Evolutionary conservation across 2,329 filamentous ascomycete species (phyloP).

Genomic region (Mycosphaerelloides madeirae): DNA sequence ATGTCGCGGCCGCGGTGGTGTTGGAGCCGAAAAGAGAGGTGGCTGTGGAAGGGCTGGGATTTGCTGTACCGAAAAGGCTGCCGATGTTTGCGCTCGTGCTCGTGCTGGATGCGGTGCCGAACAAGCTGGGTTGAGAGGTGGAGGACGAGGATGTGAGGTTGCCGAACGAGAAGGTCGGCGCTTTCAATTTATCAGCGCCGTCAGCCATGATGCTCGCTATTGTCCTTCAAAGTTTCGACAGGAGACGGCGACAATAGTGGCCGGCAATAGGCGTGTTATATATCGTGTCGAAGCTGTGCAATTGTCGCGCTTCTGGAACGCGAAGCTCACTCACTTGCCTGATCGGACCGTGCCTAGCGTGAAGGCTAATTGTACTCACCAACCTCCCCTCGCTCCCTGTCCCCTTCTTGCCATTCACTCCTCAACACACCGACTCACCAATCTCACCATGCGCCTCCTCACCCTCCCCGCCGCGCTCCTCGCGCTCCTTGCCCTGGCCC

Average conservation of each 20-base stretch:
- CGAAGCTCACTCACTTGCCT: no score
- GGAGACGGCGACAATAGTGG: not conserved
- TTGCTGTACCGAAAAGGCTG: constrained; percentile 2
- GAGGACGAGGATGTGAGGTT: constrained; percentile 4
- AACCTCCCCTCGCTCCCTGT: no score
- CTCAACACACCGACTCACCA: no score
- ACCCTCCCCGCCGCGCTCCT: constrained; percentile 25
- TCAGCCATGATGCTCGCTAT: constrained; percentile 17
- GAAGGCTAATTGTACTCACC: no score
- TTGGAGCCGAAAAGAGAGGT: constrained; percentile 4
- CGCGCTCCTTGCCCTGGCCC: constrained; percentile 20
- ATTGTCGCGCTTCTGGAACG: no score
- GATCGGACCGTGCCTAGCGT: no score
- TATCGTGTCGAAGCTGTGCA: no score
- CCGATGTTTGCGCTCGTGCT: not conserved
- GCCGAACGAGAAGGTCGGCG: constrained; percentile 14
- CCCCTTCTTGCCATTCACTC: no score
- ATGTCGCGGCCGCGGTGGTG: constrained; percentile 1
- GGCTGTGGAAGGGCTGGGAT: not conserved
- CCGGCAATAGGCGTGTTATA: no score
- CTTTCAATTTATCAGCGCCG: constrained; percentile 5
- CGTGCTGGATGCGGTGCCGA: constrained; percentile 1
- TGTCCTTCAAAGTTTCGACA: not conserved
- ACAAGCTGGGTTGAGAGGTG: not conserved
- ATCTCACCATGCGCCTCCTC: constrained; percentile 22